Evolutionary conservation across 2,329 filamentous ascomycete genomes (phyloP).

Genomic region (Arachnomyces sp.): DNA sequence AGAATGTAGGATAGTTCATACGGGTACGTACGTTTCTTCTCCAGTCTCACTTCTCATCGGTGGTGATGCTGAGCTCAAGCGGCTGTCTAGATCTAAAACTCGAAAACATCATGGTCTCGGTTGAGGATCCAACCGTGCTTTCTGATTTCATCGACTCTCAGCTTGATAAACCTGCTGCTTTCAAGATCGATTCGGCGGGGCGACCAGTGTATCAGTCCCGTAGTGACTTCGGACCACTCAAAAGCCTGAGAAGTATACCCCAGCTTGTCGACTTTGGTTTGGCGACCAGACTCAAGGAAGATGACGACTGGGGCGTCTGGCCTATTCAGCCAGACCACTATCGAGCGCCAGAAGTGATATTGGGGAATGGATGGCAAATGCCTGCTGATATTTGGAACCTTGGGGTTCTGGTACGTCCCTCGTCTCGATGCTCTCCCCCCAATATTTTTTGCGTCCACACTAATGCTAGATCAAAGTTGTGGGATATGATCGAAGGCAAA

Average conservation of each 20-base stretch:
- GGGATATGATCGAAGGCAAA: slow-evolving; percentile 31
- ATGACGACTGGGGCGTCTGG: slow-evolving; percentile 35
- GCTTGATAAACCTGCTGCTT: slow-evolving; percentile 25
- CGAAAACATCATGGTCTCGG: slow-evolving; percentile 35
- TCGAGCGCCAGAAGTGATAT: slow-evolving; percentile 9
- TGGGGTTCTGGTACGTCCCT: slow-evolving; percentile 9
- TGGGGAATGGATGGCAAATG: slow-evolving; percentile 8
- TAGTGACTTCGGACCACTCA: slow-evolving; percentile 25
- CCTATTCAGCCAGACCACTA: slow-evolving; percentile 13
- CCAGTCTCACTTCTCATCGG: slow-evolving; percentile 7
- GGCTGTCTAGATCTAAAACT: slow-evolving; percentile 33
- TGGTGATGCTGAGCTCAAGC: slow-evolving; percentile 1
- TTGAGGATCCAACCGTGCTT: slow-evolving; percentile 24
- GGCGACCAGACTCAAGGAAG: slow-evolving; percentile 26
- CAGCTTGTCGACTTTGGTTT: slow-evolving; percentile 30
- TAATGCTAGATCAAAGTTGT: slow-evolving; percentile 22
- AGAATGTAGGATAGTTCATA: slow-evolving; percentile 35
- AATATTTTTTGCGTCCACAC: slow-evolving; percentile 15
- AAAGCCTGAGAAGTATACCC: slow-evolving; percentile 6
- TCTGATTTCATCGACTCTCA: slow-evolving; percentile 25
- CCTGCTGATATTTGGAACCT: slow-evolving; percentile 10
- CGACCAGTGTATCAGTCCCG: slow-evolving; percentile 27
- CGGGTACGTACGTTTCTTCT: slow-evolving; percentile 25
- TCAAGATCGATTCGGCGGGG: slow-evolving; percentile 25
- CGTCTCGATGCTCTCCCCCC: slow-evolving; percentile 10